phyloP scores from a whole-genome alignment of 176 grass and related monocot species.

The Oryza meyeriana region DNA sequence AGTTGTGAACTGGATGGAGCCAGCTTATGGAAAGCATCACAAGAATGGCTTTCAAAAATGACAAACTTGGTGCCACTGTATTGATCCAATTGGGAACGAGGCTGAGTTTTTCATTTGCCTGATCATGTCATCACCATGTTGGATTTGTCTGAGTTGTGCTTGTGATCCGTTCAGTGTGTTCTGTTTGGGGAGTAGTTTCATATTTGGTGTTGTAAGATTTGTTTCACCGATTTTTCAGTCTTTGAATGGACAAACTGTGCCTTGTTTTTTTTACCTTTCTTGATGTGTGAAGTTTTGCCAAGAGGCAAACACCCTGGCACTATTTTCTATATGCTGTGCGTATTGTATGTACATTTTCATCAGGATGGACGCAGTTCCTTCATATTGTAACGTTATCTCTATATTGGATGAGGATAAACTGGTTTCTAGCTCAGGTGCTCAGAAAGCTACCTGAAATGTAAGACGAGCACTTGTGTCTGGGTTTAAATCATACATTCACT shows the following conservation, averaged over 20 bases:
- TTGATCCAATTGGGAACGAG: slow-evolving; percentile 11
- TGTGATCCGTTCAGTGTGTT: no score
- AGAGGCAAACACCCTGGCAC: not conserved
- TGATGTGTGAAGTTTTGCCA: not conserved
- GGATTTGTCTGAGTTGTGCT: no score
- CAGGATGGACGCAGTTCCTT: not conserved
- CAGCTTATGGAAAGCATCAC: not conserved
- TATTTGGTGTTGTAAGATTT: slow-evolving; percentile 32
- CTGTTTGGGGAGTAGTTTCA: not conserved
- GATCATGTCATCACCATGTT: no score
- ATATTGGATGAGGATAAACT: not conserved
- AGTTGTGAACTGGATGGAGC: not conserved
- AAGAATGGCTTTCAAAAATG: slow-evolving; percentile 27
- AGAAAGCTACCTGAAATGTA: not conserved
- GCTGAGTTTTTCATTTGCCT: no score
- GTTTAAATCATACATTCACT: no score
- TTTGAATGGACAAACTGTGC: slow-evolving; percentile 31
- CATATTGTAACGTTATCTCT: not conserved
- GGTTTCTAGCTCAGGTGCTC: not conserved
- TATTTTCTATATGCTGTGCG: not conserved
- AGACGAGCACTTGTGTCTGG: not conserved
- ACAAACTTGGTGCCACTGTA: slow-evolving; percentile 13
- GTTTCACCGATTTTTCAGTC: not conserved
- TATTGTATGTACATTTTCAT: not conserved
- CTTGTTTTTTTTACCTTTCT: not conserved